Evolutionary conservation across 441 rosid genomes (phyloP), one percentile per base, ranked within the genome.

Genomic region (Brassica balearica): DNA sequence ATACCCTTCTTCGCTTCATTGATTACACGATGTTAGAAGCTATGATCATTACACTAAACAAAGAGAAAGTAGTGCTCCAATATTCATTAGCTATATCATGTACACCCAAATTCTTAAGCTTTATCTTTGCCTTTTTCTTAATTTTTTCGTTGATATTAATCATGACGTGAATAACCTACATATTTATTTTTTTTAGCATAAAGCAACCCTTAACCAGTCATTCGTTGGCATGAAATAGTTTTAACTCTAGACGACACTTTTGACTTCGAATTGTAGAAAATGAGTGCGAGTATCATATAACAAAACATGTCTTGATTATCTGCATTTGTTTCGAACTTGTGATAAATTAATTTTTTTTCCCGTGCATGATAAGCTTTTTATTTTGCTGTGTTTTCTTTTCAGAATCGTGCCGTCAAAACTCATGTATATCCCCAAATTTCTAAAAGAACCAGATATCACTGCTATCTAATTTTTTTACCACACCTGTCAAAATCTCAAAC

Each of bases 221-320:
- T 41, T 73, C 25, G 56, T 41, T 29, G n/a, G 20, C 55, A 69
- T 41, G 32, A 58, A 19, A 56, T 56, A 43, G 46, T 74, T 69
- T 80, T 72, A 74, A 74, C 72, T 55, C 58, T 69, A 74, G 82
- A 79, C 82, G 82, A 74, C n/a, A 80, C 34, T 80, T 80, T 80
- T 80, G 79, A 80, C 82, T 69, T 74, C 38, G 27, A 80, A 20
- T 29, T 38, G 58, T 69, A 53, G 53, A 62, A 79, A 38, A 61
- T 15, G 25, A 78, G 43, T 72, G 12, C 23, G 34, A 61, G 60
- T 34, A 68, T 25, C 60, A 68, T 46, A 48, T 25, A 63, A 23
- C 10, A 68, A 79, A 73, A 61, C 6, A 60, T 51, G 70, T 68
- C 74, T 79, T 53, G 14, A 68, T 73, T 62, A 68, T 53, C 77